These are phyloP conservation scores for Sarocladium brachiariae DNA, from an alignment of 2,329 filamentous ascomycete species.

Conservation along the genomic window DNA sequence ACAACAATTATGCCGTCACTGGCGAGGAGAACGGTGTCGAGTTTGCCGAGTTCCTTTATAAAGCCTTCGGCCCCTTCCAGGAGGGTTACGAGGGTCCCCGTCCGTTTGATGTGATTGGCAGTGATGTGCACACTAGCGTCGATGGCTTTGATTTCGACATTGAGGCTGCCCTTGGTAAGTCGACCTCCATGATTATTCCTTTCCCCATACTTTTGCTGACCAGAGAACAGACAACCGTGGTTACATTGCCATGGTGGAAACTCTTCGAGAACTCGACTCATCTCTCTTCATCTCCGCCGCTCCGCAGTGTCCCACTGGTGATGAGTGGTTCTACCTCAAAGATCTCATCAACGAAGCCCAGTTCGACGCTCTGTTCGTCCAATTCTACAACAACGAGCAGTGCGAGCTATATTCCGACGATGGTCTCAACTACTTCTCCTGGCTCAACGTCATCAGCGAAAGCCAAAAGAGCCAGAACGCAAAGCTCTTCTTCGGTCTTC, in stretches of 20 bases:
- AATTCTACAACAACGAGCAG: constrained; percentile 41
- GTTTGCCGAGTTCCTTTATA: constrained; percentile 33
- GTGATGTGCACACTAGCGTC: constrained; percentile 20
- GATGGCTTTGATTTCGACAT: constrained; percentile 39
- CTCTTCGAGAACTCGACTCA: constrained; percentile 24
- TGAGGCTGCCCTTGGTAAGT: constrained; percentile 27
- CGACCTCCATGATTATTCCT: too few relatives aligned
- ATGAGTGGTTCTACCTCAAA: constrained; percentile 24
- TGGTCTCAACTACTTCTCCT: constrained; percentile 37
- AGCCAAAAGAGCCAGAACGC: constrained; percentile 31
- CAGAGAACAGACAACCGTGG: constrained; percentile 24
- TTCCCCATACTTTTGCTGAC: too few relatives aligned
- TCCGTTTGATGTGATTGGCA: constrained; percentile 28
- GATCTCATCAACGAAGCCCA: constrained; percentile 31
- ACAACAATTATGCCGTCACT: constrained; percentile 27
- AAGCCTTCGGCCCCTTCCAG: constrained; percentile 31
- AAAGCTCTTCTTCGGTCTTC: constrained; percentile 40
- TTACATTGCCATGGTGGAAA: constrained; percentile 31
- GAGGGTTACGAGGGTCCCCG: constrained; percentile 25
- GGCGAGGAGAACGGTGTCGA: constrained; percentile 23
- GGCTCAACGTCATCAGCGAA: constrained; percentile 27
- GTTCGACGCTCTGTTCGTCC: constrained; percentile 38
- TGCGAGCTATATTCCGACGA: constrained; percentile 29
- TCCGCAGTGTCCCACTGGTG: constrained; percentile 34
- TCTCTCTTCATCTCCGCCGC: constrained; percentile 34